Evolutionary conservation across 2,329 filamentous ascomycete genomes (phyloP).

Genomic region (Colletotrichum higginsianum): DNA sequence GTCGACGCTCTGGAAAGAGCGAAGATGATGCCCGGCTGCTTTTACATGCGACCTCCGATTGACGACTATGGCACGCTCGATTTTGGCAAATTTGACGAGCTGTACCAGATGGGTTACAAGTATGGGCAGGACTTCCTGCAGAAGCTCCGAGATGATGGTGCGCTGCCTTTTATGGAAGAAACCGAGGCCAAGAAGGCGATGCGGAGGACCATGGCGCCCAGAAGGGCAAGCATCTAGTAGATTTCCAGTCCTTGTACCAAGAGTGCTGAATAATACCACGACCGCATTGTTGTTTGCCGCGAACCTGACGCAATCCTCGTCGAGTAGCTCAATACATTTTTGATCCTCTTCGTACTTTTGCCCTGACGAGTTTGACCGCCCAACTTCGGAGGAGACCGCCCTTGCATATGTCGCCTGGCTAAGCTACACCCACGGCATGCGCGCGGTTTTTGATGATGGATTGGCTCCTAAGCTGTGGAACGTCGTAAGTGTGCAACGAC

Average conservation of each 20-base stretch:
- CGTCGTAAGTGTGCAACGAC: not conserved
- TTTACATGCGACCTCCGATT: conserved; percentile 97
- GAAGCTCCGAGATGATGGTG: conserved; percentile 82
- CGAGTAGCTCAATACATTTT: not conserved
- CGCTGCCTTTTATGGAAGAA: conserved; percentile 79
- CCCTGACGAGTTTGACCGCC: conserved; percentile 6
- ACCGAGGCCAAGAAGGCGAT: conserved; percentile 84
- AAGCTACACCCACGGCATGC: conserved; percentile 8
- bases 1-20: conserved; percentile 95
- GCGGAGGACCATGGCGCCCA: conserved; percentile 83
- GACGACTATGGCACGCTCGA: conserved; percentile 95
- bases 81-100: conserved; percentile 98
- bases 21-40: conserved; percentile 89
- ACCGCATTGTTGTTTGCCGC: not conserved
- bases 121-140: conserved; percentile 87
- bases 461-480: conserved; percentile 20
- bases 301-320: not conserved
- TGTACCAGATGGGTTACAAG: conserved; percentile 89
- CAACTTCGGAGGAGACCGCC: not conserved
- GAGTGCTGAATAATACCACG: conserved; percentile 25
- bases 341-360: not conserved
- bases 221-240: conserved; percentile 80
- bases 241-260: conserved; percentile 2
- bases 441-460: not conserved
- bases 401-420: not conserved